These are phyloP conservation scores for Atkinsonella texensis DNA, from an alignment of 2,329 filamentous ascomycete genomes.

Conservation along the genomic window DNA sequence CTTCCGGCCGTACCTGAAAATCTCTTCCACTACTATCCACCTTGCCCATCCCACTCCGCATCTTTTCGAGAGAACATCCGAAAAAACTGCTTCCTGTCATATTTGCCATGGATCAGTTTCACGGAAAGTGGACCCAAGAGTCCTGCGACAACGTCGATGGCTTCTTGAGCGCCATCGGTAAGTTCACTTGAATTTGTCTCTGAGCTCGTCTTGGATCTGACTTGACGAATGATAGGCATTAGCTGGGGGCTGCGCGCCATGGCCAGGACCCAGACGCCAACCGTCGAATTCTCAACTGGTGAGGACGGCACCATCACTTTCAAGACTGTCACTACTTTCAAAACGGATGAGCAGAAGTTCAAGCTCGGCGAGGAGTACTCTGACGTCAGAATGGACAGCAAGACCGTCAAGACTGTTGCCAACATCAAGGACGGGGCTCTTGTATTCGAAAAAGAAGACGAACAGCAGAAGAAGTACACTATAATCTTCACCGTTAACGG, in stretches of 20 bases:
- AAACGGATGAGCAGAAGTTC: conserved; percentile 1
- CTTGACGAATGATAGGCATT: neutral
- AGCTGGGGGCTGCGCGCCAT: neutral
- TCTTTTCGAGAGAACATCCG: neutral
- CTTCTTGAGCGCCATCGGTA: neutral
- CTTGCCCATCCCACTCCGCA: too few relatives aligned
- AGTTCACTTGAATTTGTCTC: neutral
- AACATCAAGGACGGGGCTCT: neutral
- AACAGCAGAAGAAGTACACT: neutral
- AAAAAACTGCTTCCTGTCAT: neutral
- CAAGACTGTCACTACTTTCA: conserved; percentile 1
- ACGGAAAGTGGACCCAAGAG: conserved; percentile 3
- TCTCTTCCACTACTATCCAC: too few relatives aligned
- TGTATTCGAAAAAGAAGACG: neutral
- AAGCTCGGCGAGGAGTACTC: conserved; percentile 1
- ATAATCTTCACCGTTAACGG: neutral
- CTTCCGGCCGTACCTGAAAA: neutral
- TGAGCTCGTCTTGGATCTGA: too few relatives aligned
- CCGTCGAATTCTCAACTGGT: neutral
- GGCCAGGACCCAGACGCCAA: conserved; percentile 1
- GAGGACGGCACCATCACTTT: neutral
- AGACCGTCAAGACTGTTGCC: neutral
- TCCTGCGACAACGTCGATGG: conserved; percentile 2
- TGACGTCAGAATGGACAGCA: neutral
- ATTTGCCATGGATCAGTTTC: neutral